These are phyloP conservation scores for Tetraselmis chui DNA, from an alignment of 139 green algal genomes.

Conservation along the genomic window DNA sequence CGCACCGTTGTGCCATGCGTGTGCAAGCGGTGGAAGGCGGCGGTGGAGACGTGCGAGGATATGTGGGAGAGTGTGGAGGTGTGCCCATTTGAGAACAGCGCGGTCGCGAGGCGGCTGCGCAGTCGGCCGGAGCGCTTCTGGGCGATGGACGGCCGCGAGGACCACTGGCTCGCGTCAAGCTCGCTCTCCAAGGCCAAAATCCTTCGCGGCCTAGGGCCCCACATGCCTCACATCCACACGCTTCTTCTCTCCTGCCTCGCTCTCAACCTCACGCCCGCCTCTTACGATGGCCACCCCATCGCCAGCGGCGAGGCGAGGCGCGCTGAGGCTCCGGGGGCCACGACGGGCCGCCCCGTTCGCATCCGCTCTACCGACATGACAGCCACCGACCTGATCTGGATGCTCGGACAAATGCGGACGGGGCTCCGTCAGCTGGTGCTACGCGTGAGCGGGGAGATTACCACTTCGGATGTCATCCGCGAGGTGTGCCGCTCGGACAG, in stretches of 20 bases:
- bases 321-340: not conserved
- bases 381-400: not conserved
- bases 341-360: not conserved
- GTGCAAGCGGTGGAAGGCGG: not conserved
- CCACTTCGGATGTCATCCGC: not conserved
- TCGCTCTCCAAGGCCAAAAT: not conserved
- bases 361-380: not conserved
- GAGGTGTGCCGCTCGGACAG: not conserved
- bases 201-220: not conserved
- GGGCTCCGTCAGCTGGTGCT: not conserved
- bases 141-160: not conserved
- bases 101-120: not conserved
- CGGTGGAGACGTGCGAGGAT: not conserved
- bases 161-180: not conserved
- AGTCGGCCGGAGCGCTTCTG: not conserved
- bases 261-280: not conserved
- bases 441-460: not conserved
- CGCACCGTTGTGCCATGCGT: not conserved
- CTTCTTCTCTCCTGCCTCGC: not conserved
- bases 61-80: not conserved
- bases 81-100: not conserved
- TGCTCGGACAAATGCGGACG: not conserved
- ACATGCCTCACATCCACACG: not conserved
- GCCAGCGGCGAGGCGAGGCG: not conserved
- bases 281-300: not conserved